Evolutionary conservation across 106 monocot species (phyloP).

Genomic region (Chionographis japonica): DNA sequence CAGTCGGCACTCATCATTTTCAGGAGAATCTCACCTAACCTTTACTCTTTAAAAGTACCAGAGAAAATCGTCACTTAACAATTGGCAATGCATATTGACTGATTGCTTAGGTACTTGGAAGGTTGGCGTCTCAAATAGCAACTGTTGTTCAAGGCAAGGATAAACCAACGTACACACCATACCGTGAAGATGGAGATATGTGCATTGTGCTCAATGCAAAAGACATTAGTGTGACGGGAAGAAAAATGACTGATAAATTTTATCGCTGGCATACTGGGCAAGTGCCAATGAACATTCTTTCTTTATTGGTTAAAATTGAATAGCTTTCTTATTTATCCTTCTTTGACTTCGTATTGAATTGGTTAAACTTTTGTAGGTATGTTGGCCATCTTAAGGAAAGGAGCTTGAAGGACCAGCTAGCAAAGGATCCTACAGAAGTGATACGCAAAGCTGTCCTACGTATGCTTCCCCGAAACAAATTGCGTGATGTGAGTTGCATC

Average conservation of each 20-base stretch:
- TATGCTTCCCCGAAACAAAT: slow-evolving; percentile 92
- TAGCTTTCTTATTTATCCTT: not conserved
- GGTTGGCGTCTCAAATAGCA: slow-evolving; percentile 89
- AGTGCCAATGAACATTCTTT: slow-evolving; percentile 6
- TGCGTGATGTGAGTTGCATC: slow-evolving; percentile 76
- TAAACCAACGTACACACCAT: slow-evolving; percentile 88
- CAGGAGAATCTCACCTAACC: no score
- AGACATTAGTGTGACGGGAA: slow-evolving; percentile 81
- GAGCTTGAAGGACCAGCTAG: slow-evolving; percentile 83
- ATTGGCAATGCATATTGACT: no score
- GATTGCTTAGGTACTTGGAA: slow-evolving; percentile 67
- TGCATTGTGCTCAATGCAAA: slow-evolving; percentile 92
- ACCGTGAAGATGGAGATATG: slow-evolving; percentile 95
- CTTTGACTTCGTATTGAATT: not conserved
- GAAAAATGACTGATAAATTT: slow-evolving; percentile 82
- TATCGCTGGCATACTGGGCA: slow-evolving; percentile 97
- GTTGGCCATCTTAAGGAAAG: slow-evolving; percentile 82
- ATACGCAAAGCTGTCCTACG: slow-evolving; percentile 91
- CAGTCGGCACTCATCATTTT: no score
- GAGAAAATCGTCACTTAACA: no score
- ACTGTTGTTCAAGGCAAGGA: slow-evolving; percentile 94
- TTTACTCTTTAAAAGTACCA: no score
- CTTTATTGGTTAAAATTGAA: not conserved
- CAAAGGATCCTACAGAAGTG: slow-evolving; percentile 94
- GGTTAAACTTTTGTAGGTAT: slow-evolving; percentile 38